Conservation (phyloP, 805 yeast species). For the Wickerhamomyces sydowiorum region DNA sequence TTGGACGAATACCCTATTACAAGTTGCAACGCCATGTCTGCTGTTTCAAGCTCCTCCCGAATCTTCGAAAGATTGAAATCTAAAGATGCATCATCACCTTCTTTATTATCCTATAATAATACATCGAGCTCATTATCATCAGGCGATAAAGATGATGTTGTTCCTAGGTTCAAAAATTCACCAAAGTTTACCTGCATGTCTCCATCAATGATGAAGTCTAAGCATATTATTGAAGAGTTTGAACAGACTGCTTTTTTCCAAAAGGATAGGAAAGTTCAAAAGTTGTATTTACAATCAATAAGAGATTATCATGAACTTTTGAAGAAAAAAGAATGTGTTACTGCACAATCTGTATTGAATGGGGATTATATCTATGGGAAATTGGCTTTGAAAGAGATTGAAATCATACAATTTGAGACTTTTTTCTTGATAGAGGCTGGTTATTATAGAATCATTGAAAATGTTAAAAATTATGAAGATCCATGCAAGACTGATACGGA, state of each 20-base stretch:
- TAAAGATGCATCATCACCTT: not conserved
- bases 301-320: slow-evolving; percentile 3
- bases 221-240: slow-evolving; percentile 4
- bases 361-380: slow-evolving; percentile 11
- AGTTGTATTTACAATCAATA: slow-evolving; percentile 1
- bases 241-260: not conserved
- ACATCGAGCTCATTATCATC: too few relatives aligned
- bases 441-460: slow-evolving; percentile 5
- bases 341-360: slow-evolving; percentile 1
- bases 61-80: not conserved
- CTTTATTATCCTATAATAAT: too few relatives aligned
- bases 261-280: slow-evolving; percentile 1
- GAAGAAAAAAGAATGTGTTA: not conserved
- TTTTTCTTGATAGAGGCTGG: slow-evolving; percentile 2
- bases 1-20: too few relatives aligned
- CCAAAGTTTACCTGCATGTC: not conserved
- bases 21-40: too few relatives aligned
- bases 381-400: slow-evolving; percentile 5
- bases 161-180: too few relatives aligned
- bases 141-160: too few relatives aligned
- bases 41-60: too few relatives aligned
- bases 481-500: slow-evolving; percentile 12
- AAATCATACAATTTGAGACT: slow-evolving; percentile 3
- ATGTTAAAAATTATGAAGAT: slow-evolving; percentile 3
- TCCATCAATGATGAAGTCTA: not conserved